Evolutionary conservation across 345 rosid genomes (phyloP).

Genomic region (Linum lewisii): DNA sequence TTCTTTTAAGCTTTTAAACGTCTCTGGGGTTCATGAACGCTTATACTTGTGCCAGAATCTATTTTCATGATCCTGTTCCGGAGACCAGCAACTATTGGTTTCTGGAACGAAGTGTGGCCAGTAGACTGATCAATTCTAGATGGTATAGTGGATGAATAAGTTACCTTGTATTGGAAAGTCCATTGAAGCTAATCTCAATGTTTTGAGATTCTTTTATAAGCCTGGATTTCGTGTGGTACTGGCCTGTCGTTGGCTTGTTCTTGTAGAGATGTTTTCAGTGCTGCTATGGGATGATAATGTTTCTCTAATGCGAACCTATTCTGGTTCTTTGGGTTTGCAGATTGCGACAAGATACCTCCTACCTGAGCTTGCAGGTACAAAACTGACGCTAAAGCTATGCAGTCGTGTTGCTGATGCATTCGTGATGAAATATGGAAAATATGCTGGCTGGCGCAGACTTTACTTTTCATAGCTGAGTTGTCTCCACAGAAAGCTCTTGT

Average conservation of each 20-base stretch:
- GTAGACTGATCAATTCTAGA: no score
- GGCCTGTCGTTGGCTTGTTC: no score
- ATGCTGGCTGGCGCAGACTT: conserved; percentile 97
- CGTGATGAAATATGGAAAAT: conserved; percentile 75
- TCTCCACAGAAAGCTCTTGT: conserved; percentile 71
- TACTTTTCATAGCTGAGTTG: conserved; percentile 80
- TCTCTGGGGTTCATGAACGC: no score
- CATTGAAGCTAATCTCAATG: no score
- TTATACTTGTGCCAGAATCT: neutral
- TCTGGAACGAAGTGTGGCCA: no score
- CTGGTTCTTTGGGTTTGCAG: conserved; percentile 29
- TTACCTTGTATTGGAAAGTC: no score
- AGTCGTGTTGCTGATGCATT: conserved; percentile 81
- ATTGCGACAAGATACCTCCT: conserved; percentile 70
- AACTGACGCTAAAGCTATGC: conserved; percentile 59
- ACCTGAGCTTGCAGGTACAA: conserved; percentile 78
- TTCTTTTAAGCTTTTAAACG: conserved; percentile 1
- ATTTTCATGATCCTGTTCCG: neutral
- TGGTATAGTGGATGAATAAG: no score
- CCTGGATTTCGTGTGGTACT: no score
- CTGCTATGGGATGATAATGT: conserved; percentile 6
- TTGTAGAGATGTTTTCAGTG: neutral
- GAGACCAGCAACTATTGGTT: no score
- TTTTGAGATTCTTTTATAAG: no score
- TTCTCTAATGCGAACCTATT: no score